Evolutionary conservation across 257 asterid species (phyloP).

Genomic region (Ballota nigra): DNA sequence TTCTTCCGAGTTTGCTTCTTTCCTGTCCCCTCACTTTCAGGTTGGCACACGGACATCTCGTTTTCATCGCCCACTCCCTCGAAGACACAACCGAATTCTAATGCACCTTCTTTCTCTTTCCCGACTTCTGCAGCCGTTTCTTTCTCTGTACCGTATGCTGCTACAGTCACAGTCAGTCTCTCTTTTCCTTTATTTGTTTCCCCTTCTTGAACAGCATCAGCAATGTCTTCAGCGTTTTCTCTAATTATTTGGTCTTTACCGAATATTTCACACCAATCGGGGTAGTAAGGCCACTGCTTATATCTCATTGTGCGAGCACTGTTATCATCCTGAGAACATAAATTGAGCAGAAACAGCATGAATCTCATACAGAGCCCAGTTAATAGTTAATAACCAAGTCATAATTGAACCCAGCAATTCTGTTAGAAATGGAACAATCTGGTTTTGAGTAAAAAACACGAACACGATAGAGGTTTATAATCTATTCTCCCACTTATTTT

Average conservation of each 20-base stretch:
- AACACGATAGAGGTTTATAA: background rate
- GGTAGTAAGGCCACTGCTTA: constrained; percentile 31
- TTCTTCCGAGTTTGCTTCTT: constrained; percentile 27
- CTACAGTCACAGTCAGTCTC: constrained; percentile 2
- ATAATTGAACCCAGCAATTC: background rate
- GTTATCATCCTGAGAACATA: constrained; percentile 22
- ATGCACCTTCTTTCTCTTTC: constrained; percentile 13
- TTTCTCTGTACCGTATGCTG: background rate
- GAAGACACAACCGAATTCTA: constrained; percentile 22
- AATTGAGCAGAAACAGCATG: background rate
- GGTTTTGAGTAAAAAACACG: background rate
- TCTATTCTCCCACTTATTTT: background rate
- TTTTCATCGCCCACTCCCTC: constrained; percentile 31
- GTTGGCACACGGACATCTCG: constrained; percentile 33
- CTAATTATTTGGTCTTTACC: constrained; percentile 15
- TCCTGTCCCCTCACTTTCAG: constrained; percentile 18
- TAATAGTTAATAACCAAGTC: too few relatives aligned
- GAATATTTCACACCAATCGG: constrained; percentile 32
- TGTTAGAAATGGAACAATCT: background rate
- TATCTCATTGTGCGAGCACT: constrained; percentile 33
- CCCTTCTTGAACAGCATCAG: constrained; percentile 20
- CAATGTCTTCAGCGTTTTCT: constrained; percentile 14
- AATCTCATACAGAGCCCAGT: background rate
- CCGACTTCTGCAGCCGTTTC: background rate
- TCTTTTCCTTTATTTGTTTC: constrained; percentile 25